phyloP scores from a whole-genome alignment of 2,329 filamentous ascomycete genomes.

The Phaeophleospora eucalypticola region DNA sequence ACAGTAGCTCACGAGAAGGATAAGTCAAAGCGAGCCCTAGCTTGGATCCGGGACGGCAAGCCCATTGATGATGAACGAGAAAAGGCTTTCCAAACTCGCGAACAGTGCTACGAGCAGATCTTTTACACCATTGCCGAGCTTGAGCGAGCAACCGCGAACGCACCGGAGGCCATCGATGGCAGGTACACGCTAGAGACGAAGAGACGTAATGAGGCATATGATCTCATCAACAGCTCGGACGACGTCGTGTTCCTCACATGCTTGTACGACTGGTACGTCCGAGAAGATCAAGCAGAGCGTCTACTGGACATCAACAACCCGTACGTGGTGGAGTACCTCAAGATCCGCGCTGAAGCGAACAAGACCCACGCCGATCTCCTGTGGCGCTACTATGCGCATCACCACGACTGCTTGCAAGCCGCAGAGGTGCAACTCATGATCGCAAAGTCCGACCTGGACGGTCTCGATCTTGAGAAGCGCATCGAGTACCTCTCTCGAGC shows the following conservation, averaged over 20 bases:
- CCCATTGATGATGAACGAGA: slow-evolving; percentile 67
- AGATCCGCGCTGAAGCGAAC: slow-evolving; percentile 68
- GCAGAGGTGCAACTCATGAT: slow-evolving; percentile 80
- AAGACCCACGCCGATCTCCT: slow-evolving; percentile 81
- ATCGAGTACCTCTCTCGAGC: slow-evolving; percentile 88
- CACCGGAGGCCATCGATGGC: slow-evolving; percentile 73
- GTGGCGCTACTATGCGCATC: slow-evolving; percentile 87
- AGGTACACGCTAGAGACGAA: slow-evolving; percentile 70
- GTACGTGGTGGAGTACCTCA: slow-evolving; percentile 81
- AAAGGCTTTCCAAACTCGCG: slow-evolving; percentile 64
- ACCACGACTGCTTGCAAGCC: slow-evolving; percentile 77
- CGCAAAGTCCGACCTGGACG: slow-evolving; percentile 71
- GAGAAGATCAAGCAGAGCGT: slow-evolving; percentile 70
- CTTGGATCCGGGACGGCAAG: slow-evolving; percentile 81
- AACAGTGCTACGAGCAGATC: slow-evolving; percentile 80
- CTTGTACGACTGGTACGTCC: slow-evolving; percentile 96
- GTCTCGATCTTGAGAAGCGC: slow-evolving; percentile 72
- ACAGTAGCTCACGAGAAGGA: slow-evolving; percentile 80
- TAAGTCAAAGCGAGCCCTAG: slow-evolving; percentile 76
- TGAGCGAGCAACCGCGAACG: slow-evolving; percentile 63
- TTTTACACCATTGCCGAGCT: slow-evolving; percentile 75
- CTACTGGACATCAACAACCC: slow-evolving; percentile 79
- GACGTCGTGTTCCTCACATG: slow-evolving; percentile 95
- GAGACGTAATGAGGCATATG: slow-evolving; percentile 82
- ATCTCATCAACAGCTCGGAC: slow-evolving; percentile 78